Evolutionary conservation across 225 moss, liverwort and hornwort genomes (phyloP).

Genomic region (Sphagnum tenellum): DNA sequence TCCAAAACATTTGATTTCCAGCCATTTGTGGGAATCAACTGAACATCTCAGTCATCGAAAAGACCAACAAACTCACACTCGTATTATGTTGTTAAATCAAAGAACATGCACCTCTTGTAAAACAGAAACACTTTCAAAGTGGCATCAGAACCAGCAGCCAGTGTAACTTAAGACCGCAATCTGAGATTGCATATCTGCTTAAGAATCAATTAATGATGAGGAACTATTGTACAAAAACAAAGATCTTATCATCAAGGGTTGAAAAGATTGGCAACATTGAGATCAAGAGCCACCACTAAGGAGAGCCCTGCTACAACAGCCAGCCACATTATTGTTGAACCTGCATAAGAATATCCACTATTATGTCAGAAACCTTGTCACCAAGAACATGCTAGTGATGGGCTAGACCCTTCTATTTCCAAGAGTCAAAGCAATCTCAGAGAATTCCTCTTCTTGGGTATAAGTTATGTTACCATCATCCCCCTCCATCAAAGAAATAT

Average conservation of each 20-base stretch:
- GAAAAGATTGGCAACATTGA: constrained; percentile 35
- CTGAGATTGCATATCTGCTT: too few relatives aligned
- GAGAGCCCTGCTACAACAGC: constrained; percentile 25
- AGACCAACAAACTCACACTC: too few relatives aligned
- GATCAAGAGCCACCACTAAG: constrained; percentile 41
- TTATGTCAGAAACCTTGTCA: background rate
- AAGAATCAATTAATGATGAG: too few relatives aligned
- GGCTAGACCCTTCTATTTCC: background rate
- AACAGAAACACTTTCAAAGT: too few relatives aligned
- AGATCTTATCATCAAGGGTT: constrained; percentile 47
- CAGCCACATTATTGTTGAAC: constrained; percentile 29
- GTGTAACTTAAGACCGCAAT: too few relatives aligned
- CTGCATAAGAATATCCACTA: background rate
- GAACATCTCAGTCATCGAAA: too few relatives aligned
- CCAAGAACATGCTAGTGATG: background rate
- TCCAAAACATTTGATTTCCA: too few relatives aligned
- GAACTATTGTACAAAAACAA: too few relatives aligned
- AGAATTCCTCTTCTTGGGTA: background rate
- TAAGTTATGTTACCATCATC: background rate
- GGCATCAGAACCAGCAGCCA: too few relatives aligned
- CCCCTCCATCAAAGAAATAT: background rate
- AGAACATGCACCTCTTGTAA: too few relatives aligned
- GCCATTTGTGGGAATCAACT: too few relatives aligned
- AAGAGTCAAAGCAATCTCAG: background rate
- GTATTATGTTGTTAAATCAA: too few relatives aligned